Evolutionary conservation across 371 early-diverging fungal species (phyloP), one percentile per base, ranked within the genome.

Genomic region (Mucor indicus): DNA sequence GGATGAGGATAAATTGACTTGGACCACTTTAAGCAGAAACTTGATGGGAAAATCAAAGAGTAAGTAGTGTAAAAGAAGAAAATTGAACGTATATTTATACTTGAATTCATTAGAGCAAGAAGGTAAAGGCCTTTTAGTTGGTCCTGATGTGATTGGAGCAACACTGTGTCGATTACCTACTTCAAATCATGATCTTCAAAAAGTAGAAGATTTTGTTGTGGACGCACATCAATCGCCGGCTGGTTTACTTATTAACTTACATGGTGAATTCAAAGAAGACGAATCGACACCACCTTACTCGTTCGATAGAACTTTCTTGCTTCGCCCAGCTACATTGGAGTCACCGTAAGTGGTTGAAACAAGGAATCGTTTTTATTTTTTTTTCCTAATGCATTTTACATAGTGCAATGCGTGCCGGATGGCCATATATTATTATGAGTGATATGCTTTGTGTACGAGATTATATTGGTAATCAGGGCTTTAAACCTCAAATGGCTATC

Each of bases 211-310:
- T 38, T 74, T 75, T 53, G 47, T 77, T 1, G 49, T 72, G 8
- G 85, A 84, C 42, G 82, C 75, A 8, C 75, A 66, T 48, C 84
- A 84, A 53, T 63, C 61, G 15, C 60, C 60, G 5, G 48, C 47
- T 11, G 70, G 69, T 1, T 37, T 75, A 20, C 21, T 62, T 0
- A 35, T 73, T 12, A 62, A 48, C 16, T 43, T 82, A 17, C 75
- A 80, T 44, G 85, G 85, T 27, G 81, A 81, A 51, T 81, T 84
- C 39, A 62, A 60, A 35, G 78, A 80, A 62, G 69, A 62, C 9
- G 60, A 59, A 2, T 41, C 52, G 11, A 30, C 53, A 16, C 38
- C 53, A 22, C 62, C 65, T 12, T 64, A 63, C 33, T 74, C 78
- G 11, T 81, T 76, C 45, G 75, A 78, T 39, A 74, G 85, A 13